Base-by-base conservation (phyloP, 495 filamentous ascomycete species). In the Talaromyces trachyspermus region DNA sequence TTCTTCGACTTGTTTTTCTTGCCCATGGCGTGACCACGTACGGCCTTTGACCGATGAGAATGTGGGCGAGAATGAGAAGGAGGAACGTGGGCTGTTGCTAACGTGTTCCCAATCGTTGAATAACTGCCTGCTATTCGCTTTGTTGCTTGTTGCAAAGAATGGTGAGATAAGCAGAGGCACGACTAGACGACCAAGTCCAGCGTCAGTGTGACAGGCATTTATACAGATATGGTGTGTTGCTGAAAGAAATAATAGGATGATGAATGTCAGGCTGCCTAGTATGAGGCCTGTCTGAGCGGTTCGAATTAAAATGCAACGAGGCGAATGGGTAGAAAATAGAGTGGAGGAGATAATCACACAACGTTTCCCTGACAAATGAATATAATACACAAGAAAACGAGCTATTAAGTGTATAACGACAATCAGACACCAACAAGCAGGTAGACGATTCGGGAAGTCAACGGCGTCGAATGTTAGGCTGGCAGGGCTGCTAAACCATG, bases 61-160 rank as follows among this genome's bases (percentile, higher is more conserved):
- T 44, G 27, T 35, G 44, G n/a, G n/a, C n/a, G n/a, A n/a, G n/a
- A n/a, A 33, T 8, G 29, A 25, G 44, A 35, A 17, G 14, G 12
- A 25, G n/a, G 29, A 37, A 46, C 25, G 49, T 52, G 50, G 49
- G 41, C 47, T 51, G 48, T 46, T 50, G 41, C 15, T 43, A 48
- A 72, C 68, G 69, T 70, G 68, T 70, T 64, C 60, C 68, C 66
- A 72, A 64, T 68, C 24, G 42, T 14, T 4, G 8, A 27, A 25
- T 20, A 3, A 8, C 12, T n/a, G 22, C n/a, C n/a, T n/a, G n/a
- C n/a, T n/a, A n/a, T n/a, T n/a, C n/a, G n/a, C n/a, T n/a, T n/a
- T n/a, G n/a, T n/a, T n/a, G n/a, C n/a, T n/a, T n/a, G n/a, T n/a
- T n/a, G n/a, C 27, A 30, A 12, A 30, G 12, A 30, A 30, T 12